Evolutionary conservation across 2,329 filamentous ascomycete genomes (phyloP).

Genomic region (Trichoderma lentiforme): DNA sequence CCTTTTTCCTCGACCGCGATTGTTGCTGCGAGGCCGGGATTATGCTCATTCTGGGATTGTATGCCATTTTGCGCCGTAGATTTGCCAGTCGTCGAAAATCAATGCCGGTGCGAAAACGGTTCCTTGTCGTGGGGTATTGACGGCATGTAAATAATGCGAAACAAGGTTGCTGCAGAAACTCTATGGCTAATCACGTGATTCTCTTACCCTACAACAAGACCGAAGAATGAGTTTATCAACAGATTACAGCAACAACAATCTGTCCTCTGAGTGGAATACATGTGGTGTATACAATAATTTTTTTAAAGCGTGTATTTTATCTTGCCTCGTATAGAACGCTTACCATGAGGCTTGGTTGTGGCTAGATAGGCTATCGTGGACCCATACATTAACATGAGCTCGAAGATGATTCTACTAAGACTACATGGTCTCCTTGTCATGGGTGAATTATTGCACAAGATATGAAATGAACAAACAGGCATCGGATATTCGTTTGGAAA

Average conservation of each 20-base stretch:
- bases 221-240: neutral
- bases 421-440: too few relatives aligned
- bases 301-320: neutral
- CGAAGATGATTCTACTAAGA: neutral
- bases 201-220: neutral
- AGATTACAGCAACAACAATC: neutral
- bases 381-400: neutral
- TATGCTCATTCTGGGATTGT: constrained; percentile 60
- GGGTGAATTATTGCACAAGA: neutral
- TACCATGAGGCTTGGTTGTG: neutral
- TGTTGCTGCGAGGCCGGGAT: constrained; percentile 50
- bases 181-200: neutral
- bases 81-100: neutral
- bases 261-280: neutral
- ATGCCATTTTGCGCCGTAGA: constrained; percentile 45
- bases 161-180: constrained; percentile 20
- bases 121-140: neutral
- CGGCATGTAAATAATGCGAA: neutral
- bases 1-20: constrained; percentile 54
- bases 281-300: neutral
- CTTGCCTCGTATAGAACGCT: fast-evolving
- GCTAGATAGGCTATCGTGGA: neutral
- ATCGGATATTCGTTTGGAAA: neutral
- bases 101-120: neutral
- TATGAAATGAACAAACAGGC: neutral